These are phyloP conservation scores for Nannizzia gypsea DNA, from an alignment of 2,329 filamentous ascomycete genomes.

Conservation along the genomic window DNA sequence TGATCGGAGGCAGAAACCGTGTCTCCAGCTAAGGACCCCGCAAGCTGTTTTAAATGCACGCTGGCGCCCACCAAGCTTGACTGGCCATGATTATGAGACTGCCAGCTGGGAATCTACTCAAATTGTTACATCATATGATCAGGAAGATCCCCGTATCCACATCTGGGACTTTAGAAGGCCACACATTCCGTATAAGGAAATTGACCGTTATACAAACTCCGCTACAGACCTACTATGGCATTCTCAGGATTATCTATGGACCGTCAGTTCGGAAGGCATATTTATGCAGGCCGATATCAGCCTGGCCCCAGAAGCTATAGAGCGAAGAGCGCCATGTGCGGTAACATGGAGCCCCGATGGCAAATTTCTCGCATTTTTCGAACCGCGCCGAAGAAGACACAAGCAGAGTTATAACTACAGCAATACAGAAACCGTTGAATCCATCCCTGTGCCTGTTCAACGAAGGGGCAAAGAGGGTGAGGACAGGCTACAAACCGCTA, in stretches of 20 bases:
- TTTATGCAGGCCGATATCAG: constrained; percentile 54
- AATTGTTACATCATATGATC: constrained; percentile 50
- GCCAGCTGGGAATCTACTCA: constrained; percentile 50
- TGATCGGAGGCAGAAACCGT: constrained; percentile 48
- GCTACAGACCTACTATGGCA: constrained; percentile 53
- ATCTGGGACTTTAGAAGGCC: constrained; percentile 54
- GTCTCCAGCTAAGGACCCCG: constrained; percentile 47
- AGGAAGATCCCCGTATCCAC: constrained; percentile 49
- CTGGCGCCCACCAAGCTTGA: constrained; percentile 51
- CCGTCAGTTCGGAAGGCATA: constrained; percentile 48
- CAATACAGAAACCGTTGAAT: constrained; percentile 24
- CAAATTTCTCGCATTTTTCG: constrained; percentile 44
- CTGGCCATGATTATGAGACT: constrained; percentile 39
- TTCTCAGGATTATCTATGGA: constrained; percentile 53
- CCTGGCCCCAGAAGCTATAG: constrained; percentile 47
- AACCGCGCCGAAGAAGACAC: constrained; percentile 38
- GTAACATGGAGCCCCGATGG: constrained; percentile 48
- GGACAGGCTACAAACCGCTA: constrained; percentile 35
- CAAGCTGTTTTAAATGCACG: constrained; percentile 51
- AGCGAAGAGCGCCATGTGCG: constrained; percentile 45
- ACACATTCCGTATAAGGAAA: constrained; percentile 50
- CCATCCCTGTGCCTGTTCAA: constrained; percentile 1
- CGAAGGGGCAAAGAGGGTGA: constrained; percentile 33
- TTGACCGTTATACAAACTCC: constrained; percentile 44
- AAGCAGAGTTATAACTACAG: constrained; percentile 24